Evolutionary conservation across 2,329 filamentous ascomycete species (phyloP).

Genomic region (Rutstroemia sp.): DNA sequence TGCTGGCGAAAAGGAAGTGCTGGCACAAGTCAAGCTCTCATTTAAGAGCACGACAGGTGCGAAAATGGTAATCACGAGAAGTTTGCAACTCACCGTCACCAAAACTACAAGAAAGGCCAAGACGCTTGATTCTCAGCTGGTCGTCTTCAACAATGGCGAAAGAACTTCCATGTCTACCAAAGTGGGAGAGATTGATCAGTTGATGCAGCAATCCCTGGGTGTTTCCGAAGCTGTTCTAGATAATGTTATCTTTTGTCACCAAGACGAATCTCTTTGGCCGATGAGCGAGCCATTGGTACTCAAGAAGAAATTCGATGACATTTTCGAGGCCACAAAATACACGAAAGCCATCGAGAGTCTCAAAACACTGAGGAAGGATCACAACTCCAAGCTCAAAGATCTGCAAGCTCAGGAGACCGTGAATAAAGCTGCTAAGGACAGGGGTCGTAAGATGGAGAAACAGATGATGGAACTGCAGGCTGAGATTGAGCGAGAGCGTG

Average conservation of each 20-base stretch:
- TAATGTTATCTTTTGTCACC: conserved; percentile 96
- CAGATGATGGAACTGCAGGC: conserved; percentile 55
- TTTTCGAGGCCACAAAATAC: conserved; percentile 95
- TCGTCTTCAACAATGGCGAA: conserved; percentile 74
- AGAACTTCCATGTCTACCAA: conserved; percentile 70
- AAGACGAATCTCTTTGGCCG: conserved; percentile 96
- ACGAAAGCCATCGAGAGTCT: conserved; percentile 96
- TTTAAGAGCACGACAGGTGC: conserved; percentile 74
- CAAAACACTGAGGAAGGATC: conserved; percentile 75
- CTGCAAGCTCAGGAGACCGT: conserved; percentile 69
- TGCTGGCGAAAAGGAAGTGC: conserved; percentile 76
- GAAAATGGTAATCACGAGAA: conserved; percentile 77
- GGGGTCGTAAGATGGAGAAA: conserved; percentile 61
- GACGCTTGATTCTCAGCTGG: conserved; percentile 73
- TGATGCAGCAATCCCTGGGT: conserved; percentile 80
- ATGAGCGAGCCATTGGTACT: conserved; percentile 79
- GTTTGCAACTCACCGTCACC: conserved; percentile 78
- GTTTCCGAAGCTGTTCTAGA: conserved; percentile 88
- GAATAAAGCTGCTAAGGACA: conserved; percentile 78
- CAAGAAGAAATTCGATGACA: conserved; percentile 95
- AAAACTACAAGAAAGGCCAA: conserved; percentile 64
- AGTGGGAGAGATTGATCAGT: conserved; percentile 71
- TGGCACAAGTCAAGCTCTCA: conserved; percentile 84
- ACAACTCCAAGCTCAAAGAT: conserved; percentile 66
- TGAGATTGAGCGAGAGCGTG: conserved; percentile 55